These are phyloP conservation scores for Penicillium roqueforti DNA, from an alignment of 495 filamentous ascomycete genomes.

Conservation along the genomic window DNA sequence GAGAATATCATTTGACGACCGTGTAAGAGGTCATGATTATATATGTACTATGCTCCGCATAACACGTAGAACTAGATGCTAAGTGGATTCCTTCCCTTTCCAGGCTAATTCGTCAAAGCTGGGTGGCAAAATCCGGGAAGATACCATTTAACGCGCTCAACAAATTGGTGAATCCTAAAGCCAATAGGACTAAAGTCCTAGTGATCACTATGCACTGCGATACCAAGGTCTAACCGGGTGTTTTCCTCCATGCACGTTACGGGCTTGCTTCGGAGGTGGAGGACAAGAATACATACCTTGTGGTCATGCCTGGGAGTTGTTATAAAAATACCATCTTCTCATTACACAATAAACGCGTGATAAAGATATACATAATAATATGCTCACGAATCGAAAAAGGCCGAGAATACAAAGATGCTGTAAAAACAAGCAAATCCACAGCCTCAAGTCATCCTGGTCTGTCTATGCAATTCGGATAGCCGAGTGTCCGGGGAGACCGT, in stretches of 20 bases:
- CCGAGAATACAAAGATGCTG: neutral
- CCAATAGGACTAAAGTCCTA: no score
- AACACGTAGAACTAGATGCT: no score
- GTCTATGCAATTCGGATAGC: neutral
- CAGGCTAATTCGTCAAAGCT: constrained; percentile 49
- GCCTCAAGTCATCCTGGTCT: neutral
- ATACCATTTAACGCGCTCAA: constrained; percentile 65
- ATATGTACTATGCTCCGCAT: no score
- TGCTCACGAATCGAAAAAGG: neutral
- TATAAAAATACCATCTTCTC: constrained; percentile 13
- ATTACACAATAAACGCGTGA: constrained; percentile 3
- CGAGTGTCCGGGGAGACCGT: neutral
- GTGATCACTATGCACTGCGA: no score
- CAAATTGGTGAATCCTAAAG: no score
- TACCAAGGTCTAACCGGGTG: no score
- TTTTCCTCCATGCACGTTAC: constrained; percentile 25
- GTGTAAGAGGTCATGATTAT: no score
- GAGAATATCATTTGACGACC: no score
- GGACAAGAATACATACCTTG: no score
- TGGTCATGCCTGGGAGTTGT: no score
- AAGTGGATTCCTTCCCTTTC: constrained; percentile 16
- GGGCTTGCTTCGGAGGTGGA: neutral
- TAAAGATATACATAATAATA: constrained; percentile 1
- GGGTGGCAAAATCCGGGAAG: no score
- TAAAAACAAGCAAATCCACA: neutral